Evolutionary conservation across 1,139 yeast species (phyloP), one percentile per base, ranked within the genome.

Genomic region (Yamadazyma sp.): DNA sequence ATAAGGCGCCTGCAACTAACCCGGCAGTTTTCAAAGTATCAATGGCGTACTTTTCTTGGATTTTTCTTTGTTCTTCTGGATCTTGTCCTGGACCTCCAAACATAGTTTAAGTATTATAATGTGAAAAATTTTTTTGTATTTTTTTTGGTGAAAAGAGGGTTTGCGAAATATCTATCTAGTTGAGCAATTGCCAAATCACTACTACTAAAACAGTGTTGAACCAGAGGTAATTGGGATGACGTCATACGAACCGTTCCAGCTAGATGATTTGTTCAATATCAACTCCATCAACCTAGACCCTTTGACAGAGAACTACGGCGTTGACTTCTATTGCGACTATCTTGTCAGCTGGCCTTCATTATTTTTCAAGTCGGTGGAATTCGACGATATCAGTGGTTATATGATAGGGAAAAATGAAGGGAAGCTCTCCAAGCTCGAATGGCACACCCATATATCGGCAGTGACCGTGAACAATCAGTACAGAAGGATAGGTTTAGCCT

Each of bases 341-440:
- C 69, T 94, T 39, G 75, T 81, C 10, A 73, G 76, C 37, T 91
- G 98, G 97, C 98, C 98, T 3, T 74, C 89, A 24, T 68, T 94
- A 41, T 86, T 91, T 62, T 91, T 89, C 74, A 86, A 87, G 58
- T 79, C 91, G 11, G 63, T 64, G 5, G 79, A 82, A 58, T 43
- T 60, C 35, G 37, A 43, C 44, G 24, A 44, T 45, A 69, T 77
- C 16, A 78, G 83, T 34, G 94, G 92, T 0, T 85, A 85, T 54
- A 83, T 94, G 95, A 82, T 94, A 79, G 98, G 95, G n/a, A 94
- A 94, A 61, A 83, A 95, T 3, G 98, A 94, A 61, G 98, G 98
- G 1, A 54, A 64, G 40, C 47, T 70, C 30, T 66, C 69, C 17
- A 79, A 75, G 14, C 78, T 75, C 40, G 95, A 89, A 49, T 92